phyloP scores from a whole-genome alignment of 2,329 filamentous ascomycete genomes.

The Emmonsia crescens region DNA sequence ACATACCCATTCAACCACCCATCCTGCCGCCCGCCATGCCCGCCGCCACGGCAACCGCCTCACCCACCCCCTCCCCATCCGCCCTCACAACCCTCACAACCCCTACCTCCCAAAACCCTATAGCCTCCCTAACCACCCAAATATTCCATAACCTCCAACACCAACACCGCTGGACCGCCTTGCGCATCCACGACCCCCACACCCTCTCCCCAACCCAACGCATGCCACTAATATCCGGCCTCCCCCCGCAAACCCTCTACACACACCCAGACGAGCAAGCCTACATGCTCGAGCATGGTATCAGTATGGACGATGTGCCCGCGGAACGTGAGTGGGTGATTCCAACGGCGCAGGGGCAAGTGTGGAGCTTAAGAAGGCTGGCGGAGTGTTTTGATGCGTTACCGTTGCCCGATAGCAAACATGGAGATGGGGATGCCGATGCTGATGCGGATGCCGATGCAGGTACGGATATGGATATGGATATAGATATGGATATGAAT shows the following conservation, averaged over 20 bases:
- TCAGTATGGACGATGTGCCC: constrained; percentile 37
- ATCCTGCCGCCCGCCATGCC: background rate
- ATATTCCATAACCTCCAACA: constrained; percentile 53
- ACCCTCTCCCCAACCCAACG: constrained; percentile 22
- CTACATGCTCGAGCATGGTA: constrained; percentile 43
- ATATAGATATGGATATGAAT: too few relatives aligned
- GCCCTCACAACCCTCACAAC: constrained; percentile 30
- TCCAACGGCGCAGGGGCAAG: constrained; percentile 48
- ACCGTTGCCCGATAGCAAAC: constrained; percentile 16
- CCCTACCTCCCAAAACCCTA: constrained; percentile 17
- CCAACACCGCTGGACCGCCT: constrained; percentile 50
- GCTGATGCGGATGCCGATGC: too few relatives aligned
- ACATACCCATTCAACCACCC: background rate
- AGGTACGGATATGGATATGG: too few relatives aligned
- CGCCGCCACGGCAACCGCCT: constrained; percentile 7
- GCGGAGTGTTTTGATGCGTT: constrained; percentile 48
- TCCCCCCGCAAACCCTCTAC: constrained; percentile 50
- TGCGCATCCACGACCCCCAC: constrained; percentile 40
- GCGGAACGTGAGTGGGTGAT: constrained; percentile 49
- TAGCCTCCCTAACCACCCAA: constrained; percentile 43
- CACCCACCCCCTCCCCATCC: constrained; percentile 24
- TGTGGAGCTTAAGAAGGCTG: constrained; percentile 47
- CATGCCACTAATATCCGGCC: constrained; percentile 47
- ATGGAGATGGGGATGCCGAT: background rate
- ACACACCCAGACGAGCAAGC: constrained; percentile 56